Base-by-base conservation (phyloP, 1,284 basidiomycete genomes). In the Irpex sp. region DNA sequence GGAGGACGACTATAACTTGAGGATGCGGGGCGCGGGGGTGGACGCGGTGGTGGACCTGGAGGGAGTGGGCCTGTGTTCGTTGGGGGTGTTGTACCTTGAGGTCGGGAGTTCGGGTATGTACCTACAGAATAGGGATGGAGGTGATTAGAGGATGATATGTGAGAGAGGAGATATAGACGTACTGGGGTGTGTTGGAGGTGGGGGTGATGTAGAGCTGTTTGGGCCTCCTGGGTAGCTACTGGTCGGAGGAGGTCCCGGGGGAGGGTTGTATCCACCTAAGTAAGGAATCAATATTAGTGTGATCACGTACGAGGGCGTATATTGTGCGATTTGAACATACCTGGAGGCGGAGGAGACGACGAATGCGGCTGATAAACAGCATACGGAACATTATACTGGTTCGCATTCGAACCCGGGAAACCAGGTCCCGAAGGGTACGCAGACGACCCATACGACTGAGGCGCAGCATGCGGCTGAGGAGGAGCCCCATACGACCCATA, bases 391-490 rank as follows among this genome's bases (percentile, higher is more conserved):
- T 26, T 26, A 26, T 26, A 26, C 21, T 26, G 21, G 3, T 38
- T 34, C 19, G 60, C 19, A n/a, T 38, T 40, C 60, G 56, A 11
- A 19, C 38, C 57, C 21, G 57, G 54, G 17, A 38, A 48, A n/a
- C 44, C 2, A 15, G 57, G 57, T 6, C 55, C 17, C 55, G 57
- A 26, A 2, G 57, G 17, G n/a, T 26, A 55, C 11, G 57, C n/a
- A 38, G 51, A 57, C 37, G 21, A 21, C 7, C 62, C 60, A 48
- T 65, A 62, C 37, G 64, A 61, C 51, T 61, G 54, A 11, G 54
- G 52, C 21, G 62, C 62, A 36, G 38, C 62, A 21, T 65, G 63
- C 47, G 62, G 65, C 60, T 56, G 66, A 31, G 63, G 64, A 54
- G 40, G 65, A 40, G 60, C 52, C 54, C 66, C 40, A 38, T 54